These are phyloP conservation scores for Penicillium cinerascens DNA, from an alignment of 495 filamentous ascomycete genomes.

Conservation along the genomic window DNA sequence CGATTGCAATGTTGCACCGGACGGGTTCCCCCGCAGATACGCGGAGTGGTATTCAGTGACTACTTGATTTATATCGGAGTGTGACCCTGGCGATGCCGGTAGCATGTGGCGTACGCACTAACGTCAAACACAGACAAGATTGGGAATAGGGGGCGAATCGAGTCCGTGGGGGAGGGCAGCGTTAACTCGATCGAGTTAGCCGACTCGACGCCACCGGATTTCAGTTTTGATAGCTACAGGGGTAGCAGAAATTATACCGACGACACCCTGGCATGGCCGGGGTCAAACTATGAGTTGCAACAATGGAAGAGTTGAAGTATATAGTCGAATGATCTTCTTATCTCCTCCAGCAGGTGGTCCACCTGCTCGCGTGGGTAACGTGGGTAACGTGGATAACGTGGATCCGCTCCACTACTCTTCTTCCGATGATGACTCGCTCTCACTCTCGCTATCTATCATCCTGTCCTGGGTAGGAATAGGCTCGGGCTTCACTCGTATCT, in stretches of 20 bases:
- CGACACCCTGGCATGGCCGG: too few species aligned
- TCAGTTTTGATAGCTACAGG: neutral
- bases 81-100: neutral
- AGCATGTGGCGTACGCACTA: neutral
- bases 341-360: neutral
- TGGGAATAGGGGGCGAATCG: neutral
- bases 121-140: neutral
- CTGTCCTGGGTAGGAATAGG: neutral
- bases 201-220: neutral
- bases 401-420: neutral
- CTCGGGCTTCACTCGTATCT: slow-evolving; percentile 11
- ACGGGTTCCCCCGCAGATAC: neutral
- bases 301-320: too few species aligned
- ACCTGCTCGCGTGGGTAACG: too few species aligned
- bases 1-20: neutral
- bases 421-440: neutral
- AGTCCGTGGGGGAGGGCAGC: neutral
- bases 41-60: neutral
- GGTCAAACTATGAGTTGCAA: too few species aligned
- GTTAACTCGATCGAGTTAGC: neutral
- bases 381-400: neutral
- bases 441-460: slow-evolving; percentile 4
- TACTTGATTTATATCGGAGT: neutral
- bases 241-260: too few species aligned
- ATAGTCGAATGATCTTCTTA: neutral